Evolutionary conservation across 805 yeast genomes (phyloP), one percentile per base, ranked within the genome.

Genomic region (Yamadazyma olivae): DNA sequence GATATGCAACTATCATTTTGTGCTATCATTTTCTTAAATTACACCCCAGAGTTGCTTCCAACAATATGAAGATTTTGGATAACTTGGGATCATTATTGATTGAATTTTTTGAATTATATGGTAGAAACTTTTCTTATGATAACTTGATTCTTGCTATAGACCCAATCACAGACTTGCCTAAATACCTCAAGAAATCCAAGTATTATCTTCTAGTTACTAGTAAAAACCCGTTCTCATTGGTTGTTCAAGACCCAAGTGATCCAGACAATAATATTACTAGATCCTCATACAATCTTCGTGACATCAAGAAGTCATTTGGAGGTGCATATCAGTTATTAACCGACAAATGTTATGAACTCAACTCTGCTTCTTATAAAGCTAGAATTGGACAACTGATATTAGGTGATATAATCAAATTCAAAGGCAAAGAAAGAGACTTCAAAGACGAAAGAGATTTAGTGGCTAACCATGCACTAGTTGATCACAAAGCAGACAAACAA

Each of bases 91-190:
- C 88, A 2, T 62, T 91, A 17, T 63, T 93, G 35, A 83, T 91
- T 33, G 97, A 93, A 56, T 90, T 93, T 50, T 90, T 93, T 56
- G 96, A 90, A 57, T 69, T 89, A 6, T 91, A 89, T 52, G 99
- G 99, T 7, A 74, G 83, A 44, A 81, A 87, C 52, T 91, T 91
- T 61, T 88, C 90, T 18, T 89, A 87, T 55, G 93, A 86, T 51
- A 68, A 74, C 40, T 81, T 85, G 36, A 90, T 84, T 1, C 68
- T 91, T 6, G 77, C 83, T 7, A 77, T 83, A 30, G 69, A 73
- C 42, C 64, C 64, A 3, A 64, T 61, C 12, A 61, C 74, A 15
- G 87, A 80, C 19, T 57, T 49, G 32, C 72, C 76, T 13, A 77
- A 80, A 39, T 89, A 86, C 50, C 50, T 84, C 38, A 59, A 69